Evolutionary conservation across 2,329 filamentous ascomycete species (phyloP), one percentile per base, ranked within the genome.

Genomic region (Fusarium kyushuense): DNA sequence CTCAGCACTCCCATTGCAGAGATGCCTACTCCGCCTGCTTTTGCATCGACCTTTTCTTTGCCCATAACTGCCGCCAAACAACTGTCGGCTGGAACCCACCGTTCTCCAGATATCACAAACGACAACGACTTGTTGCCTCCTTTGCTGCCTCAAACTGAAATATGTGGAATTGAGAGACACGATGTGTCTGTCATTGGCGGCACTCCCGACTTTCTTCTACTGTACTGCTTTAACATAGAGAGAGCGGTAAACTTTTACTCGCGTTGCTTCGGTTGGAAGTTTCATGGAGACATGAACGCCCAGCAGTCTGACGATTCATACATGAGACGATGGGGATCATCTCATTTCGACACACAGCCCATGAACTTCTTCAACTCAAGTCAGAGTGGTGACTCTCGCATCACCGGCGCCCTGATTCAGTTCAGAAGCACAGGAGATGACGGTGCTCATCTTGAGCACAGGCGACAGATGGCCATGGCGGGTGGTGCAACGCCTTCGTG

Each of bases 341-440:
- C 71, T 9, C 68, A 63, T 30, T 72, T 65, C 35, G 71, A 73
- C 27, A 55, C 55, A 30, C 67, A 69, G 16, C 52, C 65, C 43
- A 73, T 74, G 71, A 71, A 70, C 53, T 73, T 73, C 51, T 73
- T 73, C 63, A 65, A 65, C 35, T 67, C 66, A 19, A 67, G 46
- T 46, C 57, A 55, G 14, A 40, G 48, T 29, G 41, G 48, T 23
- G 57, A 42, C 14, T 57, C 63, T 14, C 49, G 58, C 29, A 69
- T 69, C 32, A 67, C 65, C 13, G 71, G 71, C 3, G 71, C 71
- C 21, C 57, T 74, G 40, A 47, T 73, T 33, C 67, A 71, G 11
- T 56, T 61, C 47, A 70, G 48, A 45, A 45, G 27, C 36, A 40
- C 48, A 19, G 52, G 51, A 40, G 59, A 70, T 29, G 43, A 13